These are phyloP conservation scores for Hevea brasiliensis DNA, from an alignment of 345 rosid species.

Conservation along the genomic window DNA sequence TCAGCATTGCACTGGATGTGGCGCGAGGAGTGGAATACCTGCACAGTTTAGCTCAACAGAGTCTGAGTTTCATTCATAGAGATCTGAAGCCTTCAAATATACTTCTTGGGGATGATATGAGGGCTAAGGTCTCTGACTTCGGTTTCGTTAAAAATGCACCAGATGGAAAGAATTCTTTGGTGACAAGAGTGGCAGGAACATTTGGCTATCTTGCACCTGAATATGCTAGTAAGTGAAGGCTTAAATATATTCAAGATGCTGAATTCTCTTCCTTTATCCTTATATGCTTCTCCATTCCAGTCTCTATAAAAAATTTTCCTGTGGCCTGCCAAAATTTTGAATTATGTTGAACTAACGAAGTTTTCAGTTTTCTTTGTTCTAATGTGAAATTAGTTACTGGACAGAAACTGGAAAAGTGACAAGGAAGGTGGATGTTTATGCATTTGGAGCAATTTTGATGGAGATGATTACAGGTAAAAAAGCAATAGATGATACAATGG, in stretches of 20 bases:
- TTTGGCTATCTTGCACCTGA: slow-evolving; percentile 98
- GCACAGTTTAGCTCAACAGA: slow-evolving; percentile 83
- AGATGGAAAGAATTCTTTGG: slow-evolving; percentile 80
- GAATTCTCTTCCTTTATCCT: too few relatives aligned
- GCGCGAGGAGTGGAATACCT: slow-evolving; percentile 92
- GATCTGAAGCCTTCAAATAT: slow-evolving; percentile 89
- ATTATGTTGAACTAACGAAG: too few relatives aligned
- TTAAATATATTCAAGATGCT: neutral
- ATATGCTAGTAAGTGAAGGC: slow-evolving; percentile 65
- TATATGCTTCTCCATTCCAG: too few relatives aligned
- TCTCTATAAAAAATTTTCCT: too few relatives aligned
- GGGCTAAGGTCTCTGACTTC: slow-evolving; percentile 93
- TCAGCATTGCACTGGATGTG: slow-evolving; percentile 75
- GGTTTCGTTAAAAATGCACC: slow-evolving; percentile 89
- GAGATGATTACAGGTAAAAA: slow-evolving; percentile 80
- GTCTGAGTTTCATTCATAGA: slow-evolving; percentile 69
- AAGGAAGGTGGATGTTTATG: slow-evolving; percentile 81
- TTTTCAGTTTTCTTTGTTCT: too few relatives aligned
- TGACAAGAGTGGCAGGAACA: slow-evolving; percentile 92
- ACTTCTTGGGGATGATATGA: slow-evolving; percentile 88
- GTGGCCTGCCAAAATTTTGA: too few relatives aligned
- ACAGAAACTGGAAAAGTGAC: slow-evolving; percentile 92
- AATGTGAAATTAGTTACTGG: too few relatives aligned
- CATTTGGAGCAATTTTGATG: slow-evolving; percentile 88
- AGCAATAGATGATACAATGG: slow-evolving; percentile 68